phyloP scores from a whole-genome alignment of 805 yeast species.

The Yamadazyma olivae region DNA sequence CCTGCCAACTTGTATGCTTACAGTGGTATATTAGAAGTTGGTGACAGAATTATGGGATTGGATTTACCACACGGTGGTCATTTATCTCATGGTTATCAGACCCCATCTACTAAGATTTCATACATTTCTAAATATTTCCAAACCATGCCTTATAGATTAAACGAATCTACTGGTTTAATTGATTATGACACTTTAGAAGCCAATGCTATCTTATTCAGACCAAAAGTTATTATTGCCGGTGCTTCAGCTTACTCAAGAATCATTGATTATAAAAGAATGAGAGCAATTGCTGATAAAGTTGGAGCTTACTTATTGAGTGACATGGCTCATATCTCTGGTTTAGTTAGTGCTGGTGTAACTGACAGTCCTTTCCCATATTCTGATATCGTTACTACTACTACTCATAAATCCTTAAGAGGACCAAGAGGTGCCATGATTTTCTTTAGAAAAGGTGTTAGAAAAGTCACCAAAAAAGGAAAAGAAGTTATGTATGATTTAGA shows the following conservation, averaged over 20 bases:
- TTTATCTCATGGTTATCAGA: conserved; percentile 97
- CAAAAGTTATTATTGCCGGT: conserved; percentile 95
- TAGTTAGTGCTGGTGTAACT: conserved; percentile 92
- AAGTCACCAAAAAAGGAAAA: conserved; percentile 83
- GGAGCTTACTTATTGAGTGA: conserved; percentile 95
- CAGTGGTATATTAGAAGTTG: conserved; percentile 91
- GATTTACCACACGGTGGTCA: conserved; percentile 99
- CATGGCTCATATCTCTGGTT: conserved; percentile 98
- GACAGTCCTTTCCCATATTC: conserved; percentile 97
- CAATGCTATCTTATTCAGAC: conserved; percentile 89
- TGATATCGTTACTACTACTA: conserved; percentile 96
- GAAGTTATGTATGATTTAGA: conserved; percentile 89
- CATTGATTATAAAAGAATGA: conserved; percentile 95
- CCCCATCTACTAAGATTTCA: conserved; percentile 88
- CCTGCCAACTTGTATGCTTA: conserved; percentile 98
- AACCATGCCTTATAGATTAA: conserved; percentile 97
- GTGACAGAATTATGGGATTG: conserved; percentile 96
- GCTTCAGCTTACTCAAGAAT: conserved; percentile 97
- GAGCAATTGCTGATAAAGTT: conserved; percentile 93
- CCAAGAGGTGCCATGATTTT: conserved; percentile 99
- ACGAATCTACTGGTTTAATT: conserved; percentile 87
- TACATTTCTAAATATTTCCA: conserved; percentile 95
- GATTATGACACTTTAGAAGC: conserved; percentile 94
- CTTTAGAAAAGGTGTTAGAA: conserved; percentile 94
- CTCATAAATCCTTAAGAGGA: conserved; percentile 98